Percentiles rank a stretch among this genome's conserved stretches.
Conservation (phyloP, 371 early-diverging fungal genomes). For the Mortierella sp. region DNA sequence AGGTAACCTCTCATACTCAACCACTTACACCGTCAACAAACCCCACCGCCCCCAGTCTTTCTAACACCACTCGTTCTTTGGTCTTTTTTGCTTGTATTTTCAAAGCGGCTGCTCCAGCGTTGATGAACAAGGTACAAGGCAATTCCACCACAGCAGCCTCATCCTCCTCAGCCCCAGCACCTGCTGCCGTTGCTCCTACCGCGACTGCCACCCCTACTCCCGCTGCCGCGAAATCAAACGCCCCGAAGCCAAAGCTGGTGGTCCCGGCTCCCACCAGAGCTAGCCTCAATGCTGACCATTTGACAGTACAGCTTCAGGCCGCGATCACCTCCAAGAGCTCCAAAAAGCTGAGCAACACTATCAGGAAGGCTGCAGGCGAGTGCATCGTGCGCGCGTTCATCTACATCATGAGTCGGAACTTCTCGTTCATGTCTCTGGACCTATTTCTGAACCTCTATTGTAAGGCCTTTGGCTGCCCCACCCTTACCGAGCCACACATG, state of each 20-base stretch:
- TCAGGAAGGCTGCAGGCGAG: constrained; percentile 21
- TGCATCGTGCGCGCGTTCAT: constrained; percentile 24
- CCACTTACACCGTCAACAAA: not conserved
- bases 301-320: not conserved
- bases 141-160: not conserved
- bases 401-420: constrained; percentile 16
- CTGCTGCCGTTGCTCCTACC: not conserved
- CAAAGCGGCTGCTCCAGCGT: not conserved
- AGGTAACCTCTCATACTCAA: not conserved
- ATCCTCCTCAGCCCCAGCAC: not conserved
- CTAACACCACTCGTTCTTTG: not conserved
- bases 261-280: not conserved
- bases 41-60: not conserved
- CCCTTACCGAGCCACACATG: not conserved
- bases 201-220: not conserved
- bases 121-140: not conserved
- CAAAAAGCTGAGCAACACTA: constrained; percentile 13
- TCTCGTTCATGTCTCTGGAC: constrained; percentile 18
- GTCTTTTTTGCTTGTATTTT: not conserved
- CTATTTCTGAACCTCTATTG: constrained; percentile 19
- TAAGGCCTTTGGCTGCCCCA: constrained; percentile 16
- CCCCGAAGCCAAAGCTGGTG: not conserved
- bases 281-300: not conserved
- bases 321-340: constrained; percentile 2
- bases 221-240: not conserved